These are phyloP conservation scores for Gamsiella multidivaricata DNA, from an alignment of 192 early-diverging fungal genomes.

Conservation along the genomic window DNA sequence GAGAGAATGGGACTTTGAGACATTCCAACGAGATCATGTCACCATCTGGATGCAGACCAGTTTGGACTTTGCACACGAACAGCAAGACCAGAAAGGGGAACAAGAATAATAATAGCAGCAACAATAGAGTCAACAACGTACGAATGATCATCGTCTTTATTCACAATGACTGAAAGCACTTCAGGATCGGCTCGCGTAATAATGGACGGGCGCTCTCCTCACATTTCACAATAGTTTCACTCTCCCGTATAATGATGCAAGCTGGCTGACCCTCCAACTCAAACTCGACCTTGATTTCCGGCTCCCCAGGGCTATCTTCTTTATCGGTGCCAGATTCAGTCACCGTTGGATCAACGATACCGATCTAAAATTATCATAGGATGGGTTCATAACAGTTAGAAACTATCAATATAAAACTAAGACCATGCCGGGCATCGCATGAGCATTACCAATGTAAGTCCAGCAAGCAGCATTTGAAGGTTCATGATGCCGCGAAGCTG, in stretches of 20 bases:
- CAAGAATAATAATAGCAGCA: neutral
- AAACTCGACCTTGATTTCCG: slow-evolving; percentile 48
- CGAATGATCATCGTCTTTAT: neutral
- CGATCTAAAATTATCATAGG: slow-evolving; percentile 34
- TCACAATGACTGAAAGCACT: slow-evolving; percentile 44
- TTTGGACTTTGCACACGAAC: slow-evolving; percentile 14
- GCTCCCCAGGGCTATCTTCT: neutral
- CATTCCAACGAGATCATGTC: slow-evolving; percentile 31
- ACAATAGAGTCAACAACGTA: neutral
- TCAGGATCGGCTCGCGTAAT: slow-evolving; percentile 34
- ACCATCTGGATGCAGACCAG: slow-evolving; percentile 24
- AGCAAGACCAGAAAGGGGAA: neutral
- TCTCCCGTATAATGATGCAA: slow-evolving; percentile 24
- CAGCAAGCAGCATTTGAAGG: slow-evolving; percentile 22
- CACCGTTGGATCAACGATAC: slow-evolving; percentile 16
- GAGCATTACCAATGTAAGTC: slow-evolving; percentile 21
- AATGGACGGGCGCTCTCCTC: slow-evolving; percentile 33
- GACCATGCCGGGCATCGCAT: too few relatives aligned
- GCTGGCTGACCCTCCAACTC: slow-evolving; percentile 26
- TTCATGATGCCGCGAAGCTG: slow-evolving; percentile 49
- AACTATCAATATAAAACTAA: too few relatives aligned
- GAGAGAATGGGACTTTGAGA: slow-evolving; percentile 37
- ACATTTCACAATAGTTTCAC: slow-evolving; percentile 42
- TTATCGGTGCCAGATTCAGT: slow-evolving; percentile 12
- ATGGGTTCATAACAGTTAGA: neutral